Percentiles rank a stretch among this genome's conserved stretches.
Conservation (phyloP, 768 basidiomycete genomes). For the Leccinellum albellum region DNA sequence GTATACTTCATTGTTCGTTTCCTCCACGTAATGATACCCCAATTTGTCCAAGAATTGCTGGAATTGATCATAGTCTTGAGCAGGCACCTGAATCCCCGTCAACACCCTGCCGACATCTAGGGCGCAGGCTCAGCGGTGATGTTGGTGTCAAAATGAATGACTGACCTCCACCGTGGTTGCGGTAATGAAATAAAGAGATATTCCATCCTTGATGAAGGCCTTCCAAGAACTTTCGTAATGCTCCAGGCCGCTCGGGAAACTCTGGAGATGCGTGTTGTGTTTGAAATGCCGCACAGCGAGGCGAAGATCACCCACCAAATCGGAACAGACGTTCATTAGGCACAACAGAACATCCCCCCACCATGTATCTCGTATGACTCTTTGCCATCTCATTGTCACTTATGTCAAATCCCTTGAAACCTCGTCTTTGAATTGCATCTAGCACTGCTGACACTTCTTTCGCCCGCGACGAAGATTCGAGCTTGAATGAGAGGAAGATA, state of each 20-base stretch:
- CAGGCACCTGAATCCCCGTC: slow-evolving; percentile 90
- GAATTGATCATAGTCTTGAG: slow-evolving; percentile 61
- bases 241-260: slow-evolving; percentile 93
- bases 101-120: slow-evolving; percentile 89
- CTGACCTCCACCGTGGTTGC: slow-evolving; percentile 94
- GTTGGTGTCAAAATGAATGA: slow-evolving; percentile 7
- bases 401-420: slow-evolving; percentile 86
- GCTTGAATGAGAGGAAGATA: slow-evolving; percentile 87
- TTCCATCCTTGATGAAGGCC: slow-evolving; percentile 87
- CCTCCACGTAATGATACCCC: slow-evolving; percentile 88
- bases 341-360: slow-evolving; percentile 79
- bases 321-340: slow-evolving; percentile 85
- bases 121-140: not conserved
- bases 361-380: slow-evolving; percentile 90
- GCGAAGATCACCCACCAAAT: slow-evolving; percentile 62
- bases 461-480: slow-evolving; percentile 50
- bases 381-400: slow-evolving; percentile 96
- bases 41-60: slow-evolving; percentile 70
- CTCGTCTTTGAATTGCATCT: slow-evolving; percentile 52
- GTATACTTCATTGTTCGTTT: slow-evolving; percentile 87
- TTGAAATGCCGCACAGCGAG: slow-evolving; percentile 1
- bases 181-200: slow-evolving; percentile 95
- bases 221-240: slow-evolving; percentile 84
- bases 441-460: slow-evolving; percentile 67
- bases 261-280: slow-evolving; percentile 43